Conservation (phyloP, 345 rosid species). For the Lagerstroemia speciosa region DNA sequence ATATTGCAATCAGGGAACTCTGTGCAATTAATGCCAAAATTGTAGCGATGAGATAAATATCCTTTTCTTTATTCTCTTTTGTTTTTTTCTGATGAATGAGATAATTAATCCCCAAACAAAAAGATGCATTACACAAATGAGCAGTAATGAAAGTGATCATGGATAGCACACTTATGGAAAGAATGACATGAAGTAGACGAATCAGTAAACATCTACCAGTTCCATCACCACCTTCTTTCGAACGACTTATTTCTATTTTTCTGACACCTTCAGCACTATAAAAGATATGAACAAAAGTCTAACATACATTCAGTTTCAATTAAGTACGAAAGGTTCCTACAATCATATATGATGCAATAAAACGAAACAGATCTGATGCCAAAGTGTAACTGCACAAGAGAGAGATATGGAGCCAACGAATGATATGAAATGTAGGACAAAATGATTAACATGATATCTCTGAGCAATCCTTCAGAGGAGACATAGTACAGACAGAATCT, state of each 20-base stretch:
- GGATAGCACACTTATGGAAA: not conserved
- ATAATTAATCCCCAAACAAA: conserved; percentile 17
- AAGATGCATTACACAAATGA: not conserved
- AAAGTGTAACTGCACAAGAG: not conserved
- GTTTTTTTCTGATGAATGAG: no score
- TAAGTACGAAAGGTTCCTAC: not conserved
- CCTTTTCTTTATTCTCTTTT: no score
- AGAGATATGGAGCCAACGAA: no score
- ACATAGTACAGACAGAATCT: no score
- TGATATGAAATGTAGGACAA: no score
- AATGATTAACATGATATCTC: no score
- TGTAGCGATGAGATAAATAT: conserved; percentile 67
- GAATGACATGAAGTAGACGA: not conserved
- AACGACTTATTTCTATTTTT: conserved; percentile 51
- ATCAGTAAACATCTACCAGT: no score
- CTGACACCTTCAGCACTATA: conserved; percentile 57
- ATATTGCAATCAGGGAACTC: no score
- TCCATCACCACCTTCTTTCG: conserved; percentile 73
- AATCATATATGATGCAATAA: not conserved
- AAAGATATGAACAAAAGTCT: not conserved
- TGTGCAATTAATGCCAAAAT: conserved; percentile 68
- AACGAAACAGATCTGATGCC: not conserved
- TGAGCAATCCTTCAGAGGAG: no score
- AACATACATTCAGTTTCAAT: not conserved
- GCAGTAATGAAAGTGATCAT: not conserved